Evolutionary conservation across 805 yeast genomes (phyloP), one percentile per base, ranked within the genome.

Genomic region (Myxozyma udenii): DNA sequence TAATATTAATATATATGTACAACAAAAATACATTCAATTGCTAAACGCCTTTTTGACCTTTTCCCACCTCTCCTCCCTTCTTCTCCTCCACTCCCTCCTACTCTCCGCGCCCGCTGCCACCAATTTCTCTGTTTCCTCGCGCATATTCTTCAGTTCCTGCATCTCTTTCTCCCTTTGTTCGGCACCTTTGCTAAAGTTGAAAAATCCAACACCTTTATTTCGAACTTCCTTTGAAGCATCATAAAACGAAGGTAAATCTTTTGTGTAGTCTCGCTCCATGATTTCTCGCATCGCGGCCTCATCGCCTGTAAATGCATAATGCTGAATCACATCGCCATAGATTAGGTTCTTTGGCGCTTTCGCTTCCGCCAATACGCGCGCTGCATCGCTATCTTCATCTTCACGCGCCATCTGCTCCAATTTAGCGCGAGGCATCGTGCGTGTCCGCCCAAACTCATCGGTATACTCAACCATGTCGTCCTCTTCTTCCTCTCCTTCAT

Each of bases 371-470:
- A 32, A 40, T 9, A 14, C 33, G 11, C 30, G 33, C 2, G 37
- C 53, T 14, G 50, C 44, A 2, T 50, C 51, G 4, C 46, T 44
- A 18, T 46, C 51, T 1, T 37, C 39, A 11, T 50, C 50, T 2
- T 23, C 39, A 14, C 25, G 46, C 26, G 33, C 37, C 3, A 50
- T 26, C 19, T 44, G 35, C 9, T 44, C 44, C 2, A 51, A 23
- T 19, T 53, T 19, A 28, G 37, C 53, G 3, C 48, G 46, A 6
- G 61, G 39, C 5, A 60, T 52, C 46, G 38, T 57, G 22, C 64
- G 41, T 11, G 60, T 47, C 18, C 64, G 48, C 9, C 64, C 64
- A 55, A 61, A 61, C 26, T 61, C 64, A 36, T 61, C 64, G 18
- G 50, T 46, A 21, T 44, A 45, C 40, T 61, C 64, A 5, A 61